phyloP scores from a whole-genome alignment of 2,329 filamentous ascomycete genomes.

The Aspergillus niger region DNA sequence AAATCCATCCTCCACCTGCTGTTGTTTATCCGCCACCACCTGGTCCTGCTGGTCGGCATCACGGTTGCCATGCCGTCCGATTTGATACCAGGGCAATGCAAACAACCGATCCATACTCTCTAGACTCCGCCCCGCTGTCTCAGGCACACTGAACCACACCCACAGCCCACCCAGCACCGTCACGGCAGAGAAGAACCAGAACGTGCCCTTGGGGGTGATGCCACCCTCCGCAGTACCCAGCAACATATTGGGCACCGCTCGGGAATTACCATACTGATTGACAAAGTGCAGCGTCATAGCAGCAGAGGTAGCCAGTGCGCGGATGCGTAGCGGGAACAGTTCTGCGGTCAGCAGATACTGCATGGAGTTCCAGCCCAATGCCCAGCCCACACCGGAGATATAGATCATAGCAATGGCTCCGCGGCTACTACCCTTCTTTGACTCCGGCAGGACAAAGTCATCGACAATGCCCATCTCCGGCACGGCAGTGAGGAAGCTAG shows the following conservation, averaged over 20 bases:
- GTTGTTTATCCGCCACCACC: constrained; percentile 28
- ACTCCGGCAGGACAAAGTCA: constrained; percentile 49
- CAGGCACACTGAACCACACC: constrained; percentile 61
- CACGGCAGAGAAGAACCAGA: constrained; percentile 72
- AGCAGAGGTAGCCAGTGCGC: constrained; percentile 69
- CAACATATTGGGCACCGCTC: constrained; percentile 75
- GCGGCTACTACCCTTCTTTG: constrained; percentile 60
- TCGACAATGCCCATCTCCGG: constrained; percentile 57
- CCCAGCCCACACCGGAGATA: constrained; percentile 68
- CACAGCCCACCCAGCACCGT: constrained; percentile 68
- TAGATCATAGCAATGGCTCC: constrained; percentile 73
- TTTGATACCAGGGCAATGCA: constrained; percentile 71
- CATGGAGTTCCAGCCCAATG: constrained; percentile 72
- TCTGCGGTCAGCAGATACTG: constrained; percentile 79
- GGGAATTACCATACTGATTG: constrained; percentile 76
- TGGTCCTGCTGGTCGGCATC: constrained; percentile 34
- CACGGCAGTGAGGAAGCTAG: constrained; percentile 62
- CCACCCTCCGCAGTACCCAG: constrained; percentile 44
- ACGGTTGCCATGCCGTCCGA: constrained; percentile 54
- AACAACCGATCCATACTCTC: constrained; percentile 71
- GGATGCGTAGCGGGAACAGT: constrained; percentile 73
- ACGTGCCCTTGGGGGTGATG: constrained; percentile 65
- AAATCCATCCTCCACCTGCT: constrained; percentile 19
- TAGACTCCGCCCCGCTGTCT: constrained; percentile 62
- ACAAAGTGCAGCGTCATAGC: constrained; percentile 79